These are phyloP conservation scores for Globisporangium ultimum DNA, from an alignment of 352 stramenopile species.

Conservation along the genomic window DNA sequence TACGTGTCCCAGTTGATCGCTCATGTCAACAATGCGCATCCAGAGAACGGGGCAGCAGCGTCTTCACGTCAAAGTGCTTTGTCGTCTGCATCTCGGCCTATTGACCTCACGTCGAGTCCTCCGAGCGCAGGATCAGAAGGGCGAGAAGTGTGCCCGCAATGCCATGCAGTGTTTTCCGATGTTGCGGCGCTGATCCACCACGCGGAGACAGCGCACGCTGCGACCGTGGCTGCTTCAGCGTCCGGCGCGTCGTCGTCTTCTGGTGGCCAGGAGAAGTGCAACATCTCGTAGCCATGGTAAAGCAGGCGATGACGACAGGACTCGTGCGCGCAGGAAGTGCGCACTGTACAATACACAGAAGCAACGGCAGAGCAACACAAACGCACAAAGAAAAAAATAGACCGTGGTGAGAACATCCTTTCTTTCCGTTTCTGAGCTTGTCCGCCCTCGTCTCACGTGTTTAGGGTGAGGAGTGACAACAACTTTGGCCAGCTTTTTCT, in stretches of 20 bases:
- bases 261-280: conserved; percentile 52
- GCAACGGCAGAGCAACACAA: too few relatives aligned
- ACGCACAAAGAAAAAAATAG: too few relatives aligned
- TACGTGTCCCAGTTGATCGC: conserved; percentile 74
- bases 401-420: too few relatives aligned
- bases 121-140: conserved; percentile 8
- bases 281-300: conserved; percentile 35
- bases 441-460: too few relatives aligned
- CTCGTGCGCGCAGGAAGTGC: too few relatives aligned
- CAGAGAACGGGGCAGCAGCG: conserved; percentile 23
- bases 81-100: neutral
- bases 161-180: conserved; percentile 47
- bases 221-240: conserved; percentile 11
- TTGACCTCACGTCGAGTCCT: conserved; percentile 4
- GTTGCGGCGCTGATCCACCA: conserved; percentile 57
- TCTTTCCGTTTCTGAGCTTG: too few relatives aligned
- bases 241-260: conserved; percentile 5
- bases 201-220: conserved; percentile 47
- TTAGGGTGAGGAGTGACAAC: too few relatives aligned
- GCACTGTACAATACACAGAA: too few relatives aligned
- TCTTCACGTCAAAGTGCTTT: too few relatives aligned
- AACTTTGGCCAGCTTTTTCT: too few relatives aligned
- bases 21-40: conserved; percentile 70
- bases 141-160: conserved; percentile 69
- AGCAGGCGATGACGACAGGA: neutral